These are phyloP conservation scores for Penicillium pancosmium DNA, from an alignment of 495 filamentous ascomycete genomes.

Conservation along the genomic window DNA sequence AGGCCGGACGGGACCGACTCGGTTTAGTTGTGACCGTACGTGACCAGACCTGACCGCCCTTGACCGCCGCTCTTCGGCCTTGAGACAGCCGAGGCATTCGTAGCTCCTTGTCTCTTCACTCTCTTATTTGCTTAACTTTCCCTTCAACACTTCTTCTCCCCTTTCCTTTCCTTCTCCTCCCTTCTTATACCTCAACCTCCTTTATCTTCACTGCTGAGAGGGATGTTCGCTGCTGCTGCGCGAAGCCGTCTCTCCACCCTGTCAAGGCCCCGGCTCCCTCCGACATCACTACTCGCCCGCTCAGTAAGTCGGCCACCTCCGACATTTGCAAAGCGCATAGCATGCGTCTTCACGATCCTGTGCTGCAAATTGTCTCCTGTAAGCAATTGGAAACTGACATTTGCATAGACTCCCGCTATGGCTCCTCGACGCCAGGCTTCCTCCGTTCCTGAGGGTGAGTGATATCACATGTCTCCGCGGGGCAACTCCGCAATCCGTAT, in stretches of 20 bases:
- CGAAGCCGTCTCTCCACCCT: conserved; percentile 50
- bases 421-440: conserved; percentile 48
- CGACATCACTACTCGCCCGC: conserved; percentile 43
- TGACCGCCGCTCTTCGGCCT: conserved; percentile 10
- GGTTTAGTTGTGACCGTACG: not conserved
- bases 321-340: not conserved
- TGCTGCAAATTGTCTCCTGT: not conserved
- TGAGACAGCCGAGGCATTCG: conserved; percentile 24
- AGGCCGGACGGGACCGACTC: conserved; percentile 18
- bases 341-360: not conserved
- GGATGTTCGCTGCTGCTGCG: conserved; percentile 53
- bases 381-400: conserved; percentile 14
- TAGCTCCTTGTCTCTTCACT: not conserved
- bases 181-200: conserved; percentile 5
- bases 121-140: conserved; percentile 10
- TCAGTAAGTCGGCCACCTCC: conserved; percentile 36
- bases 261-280: conserved; percentile 44
- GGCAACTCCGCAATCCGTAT: not conserved
- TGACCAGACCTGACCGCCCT: conserved; percentile 13
- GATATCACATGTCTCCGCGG: conserved; percentile 28
- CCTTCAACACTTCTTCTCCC: conserved; percentile 9
- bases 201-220: conserved; percentile 30
- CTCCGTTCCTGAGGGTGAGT: conserved; percentile 52
- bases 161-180: conserved; percentile 12
- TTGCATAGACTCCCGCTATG: conserved; percentile 43